A percentile compares a stretch with the other conserved stretches of the same genome.
phyloP scores from a whole-genome alignment of 768 basidiomycete genomes.

The Lenzites betulinus region DNA sequence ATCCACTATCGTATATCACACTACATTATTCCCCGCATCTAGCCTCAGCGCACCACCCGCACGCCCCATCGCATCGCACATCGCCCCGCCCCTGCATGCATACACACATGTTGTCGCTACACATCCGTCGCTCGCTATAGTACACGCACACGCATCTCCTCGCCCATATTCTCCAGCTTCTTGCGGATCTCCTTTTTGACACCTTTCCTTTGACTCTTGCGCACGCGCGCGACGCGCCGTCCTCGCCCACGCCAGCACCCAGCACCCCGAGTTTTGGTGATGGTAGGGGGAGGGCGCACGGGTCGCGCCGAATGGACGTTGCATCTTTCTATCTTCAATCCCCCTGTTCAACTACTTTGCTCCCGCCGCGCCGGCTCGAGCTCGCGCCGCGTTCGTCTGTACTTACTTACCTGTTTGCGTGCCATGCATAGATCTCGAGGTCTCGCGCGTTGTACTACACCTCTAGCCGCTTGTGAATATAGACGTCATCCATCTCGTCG shows the following conservation, averaged over 20 bases:
- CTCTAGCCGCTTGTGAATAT: too few relatives aligned
- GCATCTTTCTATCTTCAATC: too few relatives aligned
- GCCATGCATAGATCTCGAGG: background rate
- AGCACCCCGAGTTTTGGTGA: too few relatives aligned
- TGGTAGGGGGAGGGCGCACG: too few relatives aligned
- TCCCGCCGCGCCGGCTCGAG: too few relatives aligned
- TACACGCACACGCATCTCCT: background rate
- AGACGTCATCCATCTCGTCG: too few relatives aligned
- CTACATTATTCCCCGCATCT: conserved; percentile 4
- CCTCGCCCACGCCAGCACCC: too few relatives aligned
- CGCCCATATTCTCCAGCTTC: background rate
- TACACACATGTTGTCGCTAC: background rate
- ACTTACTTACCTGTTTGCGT: background rate
- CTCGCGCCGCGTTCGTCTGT: too few relatives aligned
- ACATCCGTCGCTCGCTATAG: background rate
- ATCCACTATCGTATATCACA: background rate
- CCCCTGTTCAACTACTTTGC: too few relatives aligned
- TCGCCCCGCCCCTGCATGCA: background rate
- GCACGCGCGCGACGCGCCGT: too few relatives aligned
- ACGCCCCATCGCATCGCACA: background rate
- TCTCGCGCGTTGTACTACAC: background rate
- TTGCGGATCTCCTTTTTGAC: background rate
- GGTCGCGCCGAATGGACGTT: too few relatives aligned
- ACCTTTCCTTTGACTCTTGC: background rate
- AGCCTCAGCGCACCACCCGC: background rate